Percentiles rank a stretch among this genome's conserved stretches.
phyloP scores from a whole-genome alignment of 1,139 yeast species.

The Yamadazyma conglobata region DNA sequence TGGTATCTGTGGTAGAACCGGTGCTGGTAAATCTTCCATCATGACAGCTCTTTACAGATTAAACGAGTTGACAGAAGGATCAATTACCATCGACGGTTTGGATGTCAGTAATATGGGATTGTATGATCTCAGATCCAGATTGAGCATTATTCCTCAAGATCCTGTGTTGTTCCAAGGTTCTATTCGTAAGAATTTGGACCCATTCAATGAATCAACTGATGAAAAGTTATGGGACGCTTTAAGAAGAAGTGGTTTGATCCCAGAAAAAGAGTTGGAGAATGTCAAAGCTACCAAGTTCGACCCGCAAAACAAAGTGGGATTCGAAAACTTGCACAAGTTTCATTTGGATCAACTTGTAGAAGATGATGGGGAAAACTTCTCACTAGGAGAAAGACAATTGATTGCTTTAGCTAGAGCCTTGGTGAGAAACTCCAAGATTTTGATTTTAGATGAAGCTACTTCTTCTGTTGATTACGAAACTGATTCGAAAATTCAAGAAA shows the following conservation, averaged over 20 bases:
- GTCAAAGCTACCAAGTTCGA: constrained; percentile 24
- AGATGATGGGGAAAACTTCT: constrained; percentile 39
- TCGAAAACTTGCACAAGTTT: constrained; percentile 42
- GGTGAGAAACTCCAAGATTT: constrained; percentile 34
- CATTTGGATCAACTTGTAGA: constrained; percentile 36
- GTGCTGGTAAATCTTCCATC: constrained; percentile 96
- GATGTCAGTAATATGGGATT: constrained; percentile 68
- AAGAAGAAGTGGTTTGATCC: constrained; percentile 62
- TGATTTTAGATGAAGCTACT: constrained; percentile 42
- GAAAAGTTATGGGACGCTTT: constrained; percentile 51
- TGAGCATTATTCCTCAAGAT: constrained; percentile 77
- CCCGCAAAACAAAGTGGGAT: constrained; percentile 34
- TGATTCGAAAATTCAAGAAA: constrained; percentile 34
- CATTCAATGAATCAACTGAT: constrained; percentile 53
- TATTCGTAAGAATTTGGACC: constrained; percentile 64
- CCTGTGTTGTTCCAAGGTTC: constrained; percentile 71
- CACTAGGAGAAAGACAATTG: constrained; percentile 41
- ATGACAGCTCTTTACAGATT: constrained; percentile 91
- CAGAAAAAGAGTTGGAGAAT: constrained; percentile 32
- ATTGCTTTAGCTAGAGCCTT: constrained; percentile 42
- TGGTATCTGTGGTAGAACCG: constrained; percentile 97
- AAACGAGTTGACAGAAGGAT: constrained; percentile 81
- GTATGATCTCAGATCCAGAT: constrained; percentile 52
- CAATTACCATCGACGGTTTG: constrained; percentile 75
- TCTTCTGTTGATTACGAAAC: constrained; percentile 43